Conservation (phyloP, 257 asterid genomes). For the Salvia hispanica region DNA sequence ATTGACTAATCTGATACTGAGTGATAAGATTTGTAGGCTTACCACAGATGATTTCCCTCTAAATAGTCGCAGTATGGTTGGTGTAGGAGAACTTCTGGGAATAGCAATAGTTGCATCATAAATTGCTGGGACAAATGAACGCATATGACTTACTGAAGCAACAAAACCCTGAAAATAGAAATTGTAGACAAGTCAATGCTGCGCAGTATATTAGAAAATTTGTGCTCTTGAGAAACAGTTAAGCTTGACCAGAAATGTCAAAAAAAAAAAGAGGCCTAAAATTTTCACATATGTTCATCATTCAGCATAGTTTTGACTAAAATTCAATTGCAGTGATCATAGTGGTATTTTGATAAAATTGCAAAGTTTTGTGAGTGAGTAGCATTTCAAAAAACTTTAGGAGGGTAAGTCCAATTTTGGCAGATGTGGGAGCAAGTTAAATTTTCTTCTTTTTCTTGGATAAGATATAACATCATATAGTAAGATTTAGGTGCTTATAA, state of each 20-base stretch:
- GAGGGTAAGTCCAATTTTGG: not conserved
- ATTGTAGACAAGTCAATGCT: slow-evolving; percentile 46
- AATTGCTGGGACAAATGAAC: slow-evolving; percentile 88
- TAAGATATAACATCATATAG: not conserved
- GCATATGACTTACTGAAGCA: slow-evolving; percentile 81
- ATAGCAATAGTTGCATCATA: slow-evolving; percentile 84
- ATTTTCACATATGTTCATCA: not conserved
- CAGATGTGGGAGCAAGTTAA: not conserved
- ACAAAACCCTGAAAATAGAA: slow-evolving; percentile 81
- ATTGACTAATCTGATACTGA: slow-evolving; percentile 9
- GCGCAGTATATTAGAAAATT: slow-evolving; percentile 26
- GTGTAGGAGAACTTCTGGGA: slow-evolving; percentile 70
- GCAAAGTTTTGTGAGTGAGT: not conserved
- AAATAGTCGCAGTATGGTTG: slow-evolving; percentile 84
- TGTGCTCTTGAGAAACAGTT: slow-evolving; percentile 9
- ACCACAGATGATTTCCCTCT: slow-evolving; percentile 91
- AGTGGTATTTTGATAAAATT: not conserved
- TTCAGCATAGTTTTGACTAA: not conserved
- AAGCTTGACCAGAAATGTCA: slow-evolving; percentile 3
- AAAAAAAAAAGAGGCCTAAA: not conserved
- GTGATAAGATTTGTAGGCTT: slow-evolving; percentile 37
- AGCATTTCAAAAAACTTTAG: not conserved
- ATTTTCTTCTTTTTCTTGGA: not conserved
- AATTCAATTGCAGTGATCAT: not conserved
- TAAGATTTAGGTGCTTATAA: not conserved